Percentiles rank a stretch among this genome's conserved stretches.
Evolutionary conservation across 192 early-diverging fungal species (phyloP).

Genomic region (Dissophora ornata): DNA sequence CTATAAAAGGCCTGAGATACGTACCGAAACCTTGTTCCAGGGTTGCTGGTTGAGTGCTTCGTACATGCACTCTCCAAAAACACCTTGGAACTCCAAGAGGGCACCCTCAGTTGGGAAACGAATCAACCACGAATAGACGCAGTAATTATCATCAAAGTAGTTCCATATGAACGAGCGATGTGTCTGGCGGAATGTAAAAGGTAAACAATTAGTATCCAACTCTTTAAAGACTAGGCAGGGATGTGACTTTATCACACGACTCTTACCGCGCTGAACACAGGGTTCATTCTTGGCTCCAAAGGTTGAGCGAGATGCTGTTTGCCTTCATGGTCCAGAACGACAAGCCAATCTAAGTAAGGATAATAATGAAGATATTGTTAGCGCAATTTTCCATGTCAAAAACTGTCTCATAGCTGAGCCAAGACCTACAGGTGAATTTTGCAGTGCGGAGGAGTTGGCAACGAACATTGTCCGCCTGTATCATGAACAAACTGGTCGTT

Average conservation of each 20-base stretch:
- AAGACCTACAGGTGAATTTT: constrained; percentile 28
- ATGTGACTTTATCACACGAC: too few relatives aligned
- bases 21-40: constrained; percentile 71
- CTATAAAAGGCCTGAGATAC: background rate
- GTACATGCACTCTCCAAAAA: constrained; percentile 80
- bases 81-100: constrained; percentile 70
- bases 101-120: constrained; percentile 65
- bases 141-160: constrained; percentile 67
- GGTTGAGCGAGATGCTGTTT: constrained; percentile 63
- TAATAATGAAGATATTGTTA: background rate
- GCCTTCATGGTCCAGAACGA: constrained; percentile 57
- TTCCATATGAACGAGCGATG: constrained; percentile 85
- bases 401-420: too few relatives aligned
- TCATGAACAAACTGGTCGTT: constrained; percentile 62
- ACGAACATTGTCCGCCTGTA: constrained; percentile 51
- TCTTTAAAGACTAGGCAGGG: too few relatives aligned
- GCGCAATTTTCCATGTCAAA: too few relatives aligned
- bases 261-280: constrained; percentile 72
- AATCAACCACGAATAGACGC: constrained; percentile 82
- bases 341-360: constrained; percentile 63
- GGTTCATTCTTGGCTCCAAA: constrained; percentile 81
- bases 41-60: constrained; percentile 73
- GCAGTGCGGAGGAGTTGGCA: constrained; percentile 42
- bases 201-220: too few relatives aligned
- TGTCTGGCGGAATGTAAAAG: constrained; percentile 38